A percentile compares a stretch with the other conserved stretches of the same genome.
Evolutionary conservation across 2,329 filamentous ascomycete genomes (phyloP).

Genomic region (Diaporthe sp.): DNA sequence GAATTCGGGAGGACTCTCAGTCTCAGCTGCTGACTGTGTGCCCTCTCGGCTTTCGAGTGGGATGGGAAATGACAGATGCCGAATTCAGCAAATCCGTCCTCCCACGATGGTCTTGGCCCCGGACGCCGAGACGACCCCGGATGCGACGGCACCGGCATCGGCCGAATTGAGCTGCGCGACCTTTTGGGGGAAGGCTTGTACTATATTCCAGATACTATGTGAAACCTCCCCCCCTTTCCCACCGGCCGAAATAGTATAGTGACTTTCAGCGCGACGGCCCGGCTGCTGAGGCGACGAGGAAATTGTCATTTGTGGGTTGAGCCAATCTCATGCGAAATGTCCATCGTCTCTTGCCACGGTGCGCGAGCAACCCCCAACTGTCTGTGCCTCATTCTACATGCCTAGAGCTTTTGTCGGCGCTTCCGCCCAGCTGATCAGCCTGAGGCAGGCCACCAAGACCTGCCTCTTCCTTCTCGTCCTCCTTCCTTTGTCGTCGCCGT

Average conservation of each 20-base stretch:
- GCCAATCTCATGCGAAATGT: conserved; percentile 24
- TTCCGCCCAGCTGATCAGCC: conserved; percentile 24
- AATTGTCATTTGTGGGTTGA: conserved; percentile 3
- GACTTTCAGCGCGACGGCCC: conserved; percentile 13
- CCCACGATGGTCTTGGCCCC: conserved; percentile 16
- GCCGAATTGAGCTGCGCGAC: conserved; percentile 8
- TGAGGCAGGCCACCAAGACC: neutral
- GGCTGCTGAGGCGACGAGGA: conserved; percentile 2
- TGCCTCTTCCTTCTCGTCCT: conserved; percentile 12
- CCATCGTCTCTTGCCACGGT: neutral
- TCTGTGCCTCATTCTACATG: neutral
- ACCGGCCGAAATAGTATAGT: neutral
- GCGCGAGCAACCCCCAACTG: neutral
- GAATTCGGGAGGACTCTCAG: conserved; percentile 15
- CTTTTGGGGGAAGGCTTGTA: neutral
- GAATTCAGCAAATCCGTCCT: conserved; percentile 15
- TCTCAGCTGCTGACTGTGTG: conserved; percentile 15
- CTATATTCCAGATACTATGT: conserved; percentile 9
- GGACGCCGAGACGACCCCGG: conserved; percentile 20
- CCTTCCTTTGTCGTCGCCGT: conserved; percentile 17
- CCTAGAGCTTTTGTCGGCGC: conserved; percentile 18
- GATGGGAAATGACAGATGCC: conserved; percentile 23
- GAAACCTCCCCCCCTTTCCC: neutral
- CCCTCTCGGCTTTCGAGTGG: neutral
- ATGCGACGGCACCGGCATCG: conserved; percentile 31